A percentile compares a stretch with the other conserved stretches of the same genome.
Evolutionary conservation across 768 basidiomycete genomes (phyloP).

Genomic region (Sutorius australiensis): DNA sequence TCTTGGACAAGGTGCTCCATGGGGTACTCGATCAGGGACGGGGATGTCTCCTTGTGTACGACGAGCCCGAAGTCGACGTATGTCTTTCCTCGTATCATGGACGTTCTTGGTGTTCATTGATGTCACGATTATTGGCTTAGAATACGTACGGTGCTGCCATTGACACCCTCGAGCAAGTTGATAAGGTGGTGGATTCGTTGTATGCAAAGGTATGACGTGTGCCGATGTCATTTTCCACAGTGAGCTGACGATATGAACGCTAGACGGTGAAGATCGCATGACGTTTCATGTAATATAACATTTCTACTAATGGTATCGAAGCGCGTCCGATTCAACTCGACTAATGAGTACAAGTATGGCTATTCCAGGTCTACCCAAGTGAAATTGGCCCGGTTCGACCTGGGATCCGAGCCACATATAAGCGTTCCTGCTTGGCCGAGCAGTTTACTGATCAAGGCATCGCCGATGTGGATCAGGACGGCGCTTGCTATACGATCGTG

Average conservation of each 20-base stretch:
- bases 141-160: constrained; percentile 87
- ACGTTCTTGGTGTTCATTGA: constrained; percentile 8
- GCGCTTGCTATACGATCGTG: not conserved
- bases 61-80: constrained; percentile 81
- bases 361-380: too few relatives aligned
- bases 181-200: constrained; percentile 90
- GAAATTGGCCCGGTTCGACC: too few relatives aligned
- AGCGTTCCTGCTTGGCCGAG: not conserved
- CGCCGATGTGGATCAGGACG: not conserved
- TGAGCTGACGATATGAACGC: not conserved
- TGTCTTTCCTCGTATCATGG: constrained; percentile 28
- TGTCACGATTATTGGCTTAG: constrained; percentile 39
- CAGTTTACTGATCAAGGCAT: not conserved
- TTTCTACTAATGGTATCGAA: not conserved
- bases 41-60: constrained; percentile 88
- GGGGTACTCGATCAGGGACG: constrained; percentile 97
- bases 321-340: not conserved
- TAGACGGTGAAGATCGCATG: constrained; percentile 45
- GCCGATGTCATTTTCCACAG: not conserved
- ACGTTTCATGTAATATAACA: constrained; percentile 4
- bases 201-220: constrained; percentile 68
- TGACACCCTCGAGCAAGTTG: constrained; percentile 83
- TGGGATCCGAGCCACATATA: too few relatives aligned
- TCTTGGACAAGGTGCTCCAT: constrained; percentile 88
- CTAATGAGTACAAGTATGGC: too few relatives aligned